Base-by-base conservation (phyloP, 1,284 basidiomycete genomes). In the Rhodotorula mucilaginosa region DNA sequence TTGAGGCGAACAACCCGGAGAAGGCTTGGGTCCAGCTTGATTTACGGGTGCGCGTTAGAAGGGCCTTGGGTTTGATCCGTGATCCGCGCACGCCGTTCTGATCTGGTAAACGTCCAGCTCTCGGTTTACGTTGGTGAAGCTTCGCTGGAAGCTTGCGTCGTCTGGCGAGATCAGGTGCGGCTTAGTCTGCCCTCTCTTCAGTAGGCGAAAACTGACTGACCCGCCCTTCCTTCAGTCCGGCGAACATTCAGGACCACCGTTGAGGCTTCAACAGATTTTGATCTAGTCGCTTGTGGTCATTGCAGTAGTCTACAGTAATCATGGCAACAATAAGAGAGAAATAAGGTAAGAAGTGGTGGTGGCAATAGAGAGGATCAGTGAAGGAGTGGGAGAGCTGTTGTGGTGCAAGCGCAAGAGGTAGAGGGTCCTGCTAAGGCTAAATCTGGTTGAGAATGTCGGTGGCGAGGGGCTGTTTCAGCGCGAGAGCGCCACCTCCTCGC, bases 1-100 rank as follows among this genome's bases (percentile, higher is more conserved):
- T 51, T 1, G 68, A 49, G 0, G 29, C 48, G 31, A 29, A n/a
- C 3, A 26, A 12, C 13, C 51, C 21, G 0, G 56, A 49, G 5
- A n/a, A 46, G 18, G 65, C 60, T 1, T 69, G 56, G 39, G 71
- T 69, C 8, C 61, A 57, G 23, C 65, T 73, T 13, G 62, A 73
- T 18, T 23, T 64, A 1, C 49, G 64, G 21, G 61, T 64, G 61
- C 57, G 46, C 16, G 15, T 26, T 7, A 18, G 23, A 23, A 0
- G 7, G 2, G 44, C 16, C 26, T 16, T 16, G 8, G 12, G 54
- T 1, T 16, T 31, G 54, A 5, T 34, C 18, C 12, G 34, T 23
- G 5, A 23, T 31, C 2, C n/a, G 21, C 39, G 19, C 58, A 21
- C 10, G 10, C 39, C 2, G 39, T 44, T 5, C 19, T 39, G 34